These are phyloP conservation scores for Beauveria pseudobassiana DNA, from an alignment of 2,329 filamentous ascomycete species.

Conservation along the genomic window DNA sequence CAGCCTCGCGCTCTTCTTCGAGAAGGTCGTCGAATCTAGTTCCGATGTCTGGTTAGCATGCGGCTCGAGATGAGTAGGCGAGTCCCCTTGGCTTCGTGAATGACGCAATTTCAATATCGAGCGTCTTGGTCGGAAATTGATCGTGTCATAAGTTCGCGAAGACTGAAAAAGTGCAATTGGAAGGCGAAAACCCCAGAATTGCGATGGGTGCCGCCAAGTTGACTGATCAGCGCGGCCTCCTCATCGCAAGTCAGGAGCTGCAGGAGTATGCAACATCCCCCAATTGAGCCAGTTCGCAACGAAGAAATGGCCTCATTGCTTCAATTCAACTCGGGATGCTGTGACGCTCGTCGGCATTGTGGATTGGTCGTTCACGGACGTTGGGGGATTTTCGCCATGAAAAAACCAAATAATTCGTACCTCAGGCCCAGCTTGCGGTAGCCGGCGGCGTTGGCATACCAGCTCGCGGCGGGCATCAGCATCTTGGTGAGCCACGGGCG, in stretches of 20 bases:
- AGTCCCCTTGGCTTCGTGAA: not conserved
- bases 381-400: not conserved
- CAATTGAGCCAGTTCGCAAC: not conserved
- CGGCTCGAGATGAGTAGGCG: not conserved
- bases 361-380: not conserved
- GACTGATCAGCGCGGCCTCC: not conserved
- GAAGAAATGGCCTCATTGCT: too few species aligned
- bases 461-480: constrained; percentile 75
- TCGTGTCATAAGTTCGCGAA: not conserved
- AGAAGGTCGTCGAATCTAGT: constrained; percentile 87
- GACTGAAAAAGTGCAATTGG: not conserved
- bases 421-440: constrained; percentile 89
- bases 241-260: not conserved
- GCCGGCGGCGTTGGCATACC: constrained; percentile 84
- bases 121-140: not conserved
- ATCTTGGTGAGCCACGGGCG: constrained; percentile 75
- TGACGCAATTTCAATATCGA: not conserved
- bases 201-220: not conserved
- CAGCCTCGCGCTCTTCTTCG: constrained; percentile 81
- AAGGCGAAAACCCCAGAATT: too few species aligned
- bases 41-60: constrained; percentile 1
- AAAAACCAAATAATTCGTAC: constrained; percentile 42
- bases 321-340: not conserved
- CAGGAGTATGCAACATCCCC: too few species aligned
- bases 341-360: not conserved